These are phyloP conservation scores for Daldinia caldariorum DNA, from an alignment of 495 filamentous ascomycete species.

Conservation along the genomic window DNA sequence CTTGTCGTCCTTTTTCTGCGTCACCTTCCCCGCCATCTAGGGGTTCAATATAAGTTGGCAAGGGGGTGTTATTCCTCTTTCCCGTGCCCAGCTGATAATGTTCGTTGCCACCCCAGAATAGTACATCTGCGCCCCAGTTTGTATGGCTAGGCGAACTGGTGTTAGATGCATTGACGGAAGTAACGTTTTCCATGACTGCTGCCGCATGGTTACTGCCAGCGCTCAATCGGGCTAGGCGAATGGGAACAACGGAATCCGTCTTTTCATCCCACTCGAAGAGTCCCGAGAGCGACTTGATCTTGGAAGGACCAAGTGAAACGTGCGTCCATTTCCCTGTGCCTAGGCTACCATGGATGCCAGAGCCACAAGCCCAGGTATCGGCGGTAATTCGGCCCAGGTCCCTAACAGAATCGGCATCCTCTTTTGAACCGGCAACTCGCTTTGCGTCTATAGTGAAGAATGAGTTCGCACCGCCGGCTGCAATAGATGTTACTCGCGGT, in stretches of 20 bases:
- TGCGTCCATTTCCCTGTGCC: constrained; percentile 94
- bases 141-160: constrained; percentile 68
- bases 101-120: constrained; percentile 97
- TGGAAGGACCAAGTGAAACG: constrained; percentile 77
- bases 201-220: constrained; percentile 82
- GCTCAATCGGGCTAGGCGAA: constrained; percentile 74
- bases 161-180: constrained; percentile 64
- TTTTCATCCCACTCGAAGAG: constrained; percentile 87
- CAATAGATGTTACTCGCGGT: constrained; percentile 74
- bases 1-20: constrained; percentile 59
- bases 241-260: constrained; percentile 72
- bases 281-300: constrained; percentile 83
- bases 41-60: constrained; percentile 81
- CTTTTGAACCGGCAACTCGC: constrained; percentile 56
- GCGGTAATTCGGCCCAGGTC: constrained; percentile 63
- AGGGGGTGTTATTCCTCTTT: constrained; percentile 78
- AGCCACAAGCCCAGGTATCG: constrained; percentile 87
- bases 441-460: constrained; percentile 87
- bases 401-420: constrained; percentile 48
- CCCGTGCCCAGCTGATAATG: constrained; percentile 92
- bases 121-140: constrained; percentile 83
- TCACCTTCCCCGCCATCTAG: constrained; percentile 66
- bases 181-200: constrained; percentile 82
- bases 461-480: constrained; percentile 84
- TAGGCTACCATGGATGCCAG: constrained; percentile 82